Base-by-base conservation (phyloP, 352 stramenopile species). In the Phytopythium oedochilum region DNA sequence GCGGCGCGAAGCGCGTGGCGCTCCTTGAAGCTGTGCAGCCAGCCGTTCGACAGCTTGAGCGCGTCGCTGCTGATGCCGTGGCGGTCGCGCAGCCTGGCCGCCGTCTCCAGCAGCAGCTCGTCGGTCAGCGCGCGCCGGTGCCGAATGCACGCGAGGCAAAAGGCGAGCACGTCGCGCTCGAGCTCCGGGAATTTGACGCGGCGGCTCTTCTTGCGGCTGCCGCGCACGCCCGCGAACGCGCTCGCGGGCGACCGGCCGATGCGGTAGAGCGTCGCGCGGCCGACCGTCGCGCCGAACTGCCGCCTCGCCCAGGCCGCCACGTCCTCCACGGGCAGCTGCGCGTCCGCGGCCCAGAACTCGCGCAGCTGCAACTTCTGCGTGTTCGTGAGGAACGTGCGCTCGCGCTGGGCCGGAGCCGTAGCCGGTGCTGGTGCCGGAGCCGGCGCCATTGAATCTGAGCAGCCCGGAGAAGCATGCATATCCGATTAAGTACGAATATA, bases 21-120 rank as follows among this genome's bases (percentile, higher is more conserved):
- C 53, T 70, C 70, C 48, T 79, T 79, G 47, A 79, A 79, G 18
- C 64, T 70, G 42, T 79, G 52, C 43, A 79, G 38, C 70, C 70
- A 79, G 20, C 70, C 70, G 39, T 79, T 79, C 53, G 67, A 76
- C 20, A 79, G 59, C 61, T 74, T 73, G 28, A 79, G 68, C 38
- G 70, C 60, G 45, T 61, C 50, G 26, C 70, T 55, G 10, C 46
- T 18, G 36, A 79, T 76, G 29, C 68, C 64, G 34, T 70, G 67
- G 5, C 58, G 59, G n/a, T 53, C 50, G 14, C 70, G 70, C 14
- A 76, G 44, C 55, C 76, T 61, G 10, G 58, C 53, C 3, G 70
- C 70, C 14, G 57, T 53, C 3, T 57, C 58, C 45, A 71, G 44
- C 47, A 79, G 52, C 42, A 48, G 44, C 25, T 78, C 70, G 38